Evolutionary conservation across 202 grass and related monocot genomes (phyloP).

Genomic region (Elaeis oleifera): DNA sequence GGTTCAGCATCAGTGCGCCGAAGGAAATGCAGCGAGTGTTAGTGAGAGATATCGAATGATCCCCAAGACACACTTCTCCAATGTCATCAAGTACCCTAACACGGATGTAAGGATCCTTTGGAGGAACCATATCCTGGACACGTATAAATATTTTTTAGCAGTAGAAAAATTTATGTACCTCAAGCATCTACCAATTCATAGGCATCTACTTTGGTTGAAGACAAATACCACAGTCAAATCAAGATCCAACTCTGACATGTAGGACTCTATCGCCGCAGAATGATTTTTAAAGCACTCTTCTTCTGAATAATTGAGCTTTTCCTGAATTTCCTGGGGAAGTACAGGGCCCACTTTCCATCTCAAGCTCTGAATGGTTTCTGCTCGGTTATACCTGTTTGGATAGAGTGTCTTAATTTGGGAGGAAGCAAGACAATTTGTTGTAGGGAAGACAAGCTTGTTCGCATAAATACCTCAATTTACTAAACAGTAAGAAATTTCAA

Average conservation of each 20-base stretch:
- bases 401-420: neutral
- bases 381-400: conserved; percentile 54
- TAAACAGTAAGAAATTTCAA: no score
- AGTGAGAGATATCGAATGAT: conserved; percentile 74
- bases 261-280: neutral
- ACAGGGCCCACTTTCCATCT: conserved; percentile 84
- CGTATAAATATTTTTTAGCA: neutral
- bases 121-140: conserved; percentile 89
- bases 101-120: conserved; percentile 91
- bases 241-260: conserved; percentile 14
- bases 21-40: conserved; percentile 90
- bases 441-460: no score
- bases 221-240: conserved; percentile 85
- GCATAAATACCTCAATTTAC: no score
- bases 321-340: conserved; percentile 84
- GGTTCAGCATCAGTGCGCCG: conserved; percentile 80
- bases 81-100: conserved; percentile 70
- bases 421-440: no score
- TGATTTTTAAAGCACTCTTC: conserved; percentile 87
- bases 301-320: conserved; percentile 77
- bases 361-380: conserved; percentile 70
- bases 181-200: neutral
- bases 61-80: conserved; percentile 85
- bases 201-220: conserved; percentile 12
- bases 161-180: no score